Conservation (phyloP, 352 stramenopile species). For the Globisporangium barbulae region DNA sequence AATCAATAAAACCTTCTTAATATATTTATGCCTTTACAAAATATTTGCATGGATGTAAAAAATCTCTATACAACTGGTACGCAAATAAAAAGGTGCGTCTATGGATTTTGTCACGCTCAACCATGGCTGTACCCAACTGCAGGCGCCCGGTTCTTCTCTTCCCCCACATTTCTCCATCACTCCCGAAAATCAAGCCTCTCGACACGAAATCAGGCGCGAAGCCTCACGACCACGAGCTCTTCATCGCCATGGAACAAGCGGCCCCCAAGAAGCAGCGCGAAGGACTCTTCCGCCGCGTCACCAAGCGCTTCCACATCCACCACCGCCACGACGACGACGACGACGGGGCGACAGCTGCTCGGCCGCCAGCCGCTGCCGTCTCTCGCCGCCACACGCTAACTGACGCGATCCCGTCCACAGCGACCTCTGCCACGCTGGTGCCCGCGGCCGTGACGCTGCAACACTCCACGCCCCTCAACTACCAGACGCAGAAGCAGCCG, state of each 20-base stretch:
- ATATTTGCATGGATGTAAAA: no score
- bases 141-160: no score
- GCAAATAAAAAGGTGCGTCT: no score
- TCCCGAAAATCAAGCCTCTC: background rate
- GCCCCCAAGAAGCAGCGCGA: conserved; percentile 3
- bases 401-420: conserved; percentile 3
- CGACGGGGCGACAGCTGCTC: conserved; percentile 6
- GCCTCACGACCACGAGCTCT: background rate
- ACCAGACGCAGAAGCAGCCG: background rate
- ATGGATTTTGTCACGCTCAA: no score
- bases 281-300: background rate
- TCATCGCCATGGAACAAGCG: background rate
- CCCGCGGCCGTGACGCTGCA: background rate
- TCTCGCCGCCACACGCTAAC: conserved; percentile 1
- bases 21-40: no score
- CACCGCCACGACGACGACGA: background rate
- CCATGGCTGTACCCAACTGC: no score
- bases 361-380: background rate
- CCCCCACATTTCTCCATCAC: background rate
- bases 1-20: no score
- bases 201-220: background rate
- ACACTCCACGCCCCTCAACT: background rate
- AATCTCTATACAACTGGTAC: no score
- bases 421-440: conserved; percentile 1
- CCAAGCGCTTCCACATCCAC: conserved; percentile 4